A percentile compares a stretch with the other conserved stretches of the same genome.
Evolutionary conservation across 2,329 filamentous ascomycete species (phyloP).

Genomic region (Pseudocercospora fijiensis): DNA sequence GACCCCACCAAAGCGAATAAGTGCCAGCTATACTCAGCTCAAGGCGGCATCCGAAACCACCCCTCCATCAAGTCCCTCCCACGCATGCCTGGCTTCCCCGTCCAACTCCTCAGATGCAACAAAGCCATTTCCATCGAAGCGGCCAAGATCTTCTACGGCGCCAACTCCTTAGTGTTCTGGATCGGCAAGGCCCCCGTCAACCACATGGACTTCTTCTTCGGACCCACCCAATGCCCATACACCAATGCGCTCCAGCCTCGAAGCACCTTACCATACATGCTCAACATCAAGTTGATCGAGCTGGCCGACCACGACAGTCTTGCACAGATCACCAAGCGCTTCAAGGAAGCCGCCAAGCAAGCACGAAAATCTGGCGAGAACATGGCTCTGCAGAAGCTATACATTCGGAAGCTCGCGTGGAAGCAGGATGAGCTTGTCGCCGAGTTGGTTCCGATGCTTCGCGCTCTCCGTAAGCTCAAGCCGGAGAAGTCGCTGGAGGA

Average conservation of each 20-base stretch:
- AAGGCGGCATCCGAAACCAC: neutral
- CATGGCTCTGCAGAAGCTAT: neutral
- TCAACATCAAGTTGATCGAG: neutral
- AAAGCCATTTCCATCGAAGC: neutral
- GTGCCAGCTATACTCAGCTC: neutral
- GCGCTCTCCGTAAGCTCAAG: neutral
- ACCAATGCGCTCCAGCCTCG: neutral
- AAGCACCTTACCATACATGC: neutral
- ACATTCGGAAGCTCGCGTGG: neutral
- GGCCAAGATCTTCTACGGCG: neutral
- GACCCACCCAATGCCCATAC: too few relatives aligned
- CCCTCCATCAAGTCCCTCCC: neutral
- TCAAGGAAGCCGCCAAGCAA: neutral
- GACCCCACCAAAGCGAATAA: neutral
- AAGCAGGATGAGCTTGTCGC: neutral
- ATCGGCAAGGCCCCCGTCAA: neutral
- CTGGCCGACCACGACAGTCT: neutral
- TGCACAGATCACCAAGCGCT: neutral
- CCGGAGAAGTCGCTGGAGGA: neutral
- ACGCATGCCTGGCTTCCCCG: neutral
- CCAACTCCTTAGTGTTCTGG: neutral
- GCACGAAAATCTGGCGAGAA: neutral
- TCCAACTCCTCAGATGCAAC: neutral
- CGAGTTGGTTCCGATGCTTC: neutral
- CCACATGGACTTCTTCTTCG: neutral